A percentile compares a stretch with the other conserved stretches of the same genome.
These are phyloP conservation scores for Yamadazyma triangularis DNA, from an alignment of 1,139 yeast genomes.

Conservation along the genomic window DNA sequence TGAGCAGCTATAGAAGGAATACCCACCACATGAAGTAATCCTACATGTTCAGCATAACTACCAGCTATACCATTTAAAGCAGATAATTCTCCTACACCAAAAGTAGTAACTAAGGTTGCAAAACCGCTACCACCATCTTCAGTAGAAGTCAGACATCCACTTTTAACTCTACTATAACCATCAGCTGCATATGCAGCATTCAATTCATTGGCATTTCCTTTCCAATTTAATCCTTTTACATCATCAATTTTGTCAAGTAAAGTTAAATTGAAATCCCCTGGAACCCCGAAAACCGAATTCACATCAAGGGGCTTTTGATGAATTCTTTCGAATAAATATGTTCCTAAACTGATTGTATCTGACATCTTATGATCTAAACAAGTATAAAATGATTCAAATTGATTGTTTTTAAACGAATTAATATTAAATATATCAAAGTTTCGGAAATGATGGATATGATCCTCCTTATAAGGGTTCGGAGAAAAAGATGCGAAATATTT, in stretches of 20 bases:
- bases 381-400: no score
- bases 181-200: constrained; percentile 72
- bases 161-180: constrained; percentile 63
- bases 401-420: not conserved
- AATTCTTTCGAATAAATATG: constrained; percentile 59
- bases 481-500: not conserved
- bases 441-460: no score
- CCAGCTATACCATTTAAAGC: constrained; percentile 41
- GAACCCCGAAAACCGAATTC: constrained; percentile 70
- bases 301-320: constrained; percentile 48
- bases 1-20: constrained; percentile 56
- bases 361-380: no score
- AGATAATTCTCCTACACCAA: constrained; percentile 57
- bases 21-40: constrained; percentile 36
- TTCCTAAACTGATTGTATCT: constrained; percentile 47
- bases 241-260: constrained; percentile 62
- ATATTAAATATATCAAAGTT: no score
- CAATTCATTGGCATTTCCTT: constrained; percentile 69
- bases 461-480: not conserved
- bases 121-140: constrained; percentile 27
- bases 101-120: constrained; percentile 59
- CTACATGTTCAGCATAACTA: constrained; percentile 40
- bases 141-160: constrained; percentile 11
- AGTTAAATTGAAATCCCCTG: constrained; percentile 74
- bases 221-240: constrained; percentile 60